Percentiles rank a stretch among this genome's conserved stretches.
Conservation (phyloP, 768 basidiomycete species). For the Crucibulum laeve region DNA sequence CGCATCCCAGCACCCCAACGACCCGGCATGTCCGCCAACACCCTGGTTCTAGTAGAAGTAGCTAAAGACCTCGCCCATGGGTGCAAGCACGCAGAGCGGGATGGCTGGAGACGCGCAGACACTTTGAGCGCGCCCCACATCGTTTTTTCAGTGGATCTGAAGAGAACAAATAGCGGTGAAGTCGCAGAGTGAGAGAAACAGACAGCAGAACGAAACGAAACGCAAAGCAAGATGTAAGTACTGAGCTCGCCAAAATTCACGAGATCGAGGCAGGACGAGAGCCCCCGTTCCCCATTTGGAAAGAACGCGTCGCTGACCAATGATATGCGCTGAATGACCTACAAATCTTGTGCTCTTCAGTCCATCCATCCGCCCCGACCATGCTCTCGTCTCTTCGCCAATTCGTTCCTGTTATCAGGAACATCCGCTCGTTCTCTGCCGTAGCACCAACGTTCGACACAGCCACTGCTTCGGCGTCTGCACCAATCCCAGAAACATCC, state of each 20-base stretch:
- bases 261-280: neutral
- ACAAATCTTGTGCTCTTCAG: slow-evolving; percentile 2
- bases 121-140: neutral
- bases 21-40: too few relatives aligned
- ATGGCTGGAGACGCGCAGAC: neutral
- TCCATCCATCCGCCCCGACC: slow-evolving; percentile 1
- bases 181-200: neutral
- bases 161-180: neutral
- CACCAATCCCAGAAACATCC: slow-evolving; percentile 23
- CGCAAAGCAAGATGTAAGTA: neutral
- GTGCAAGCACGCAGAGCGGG: neutral
- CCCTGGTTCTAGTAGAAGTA: neutral
- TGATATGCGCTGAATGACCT: neutral
- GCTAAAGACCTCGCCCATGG: neutral
- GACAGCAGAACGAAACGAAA: neutral
- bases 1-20: too few relatives aligned
- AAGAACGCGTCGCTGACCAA: slow-evolving; percentile 6
- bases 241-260: neutral
- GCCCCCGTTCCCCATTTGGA: neutral
- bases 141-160: too few relatives aligned
- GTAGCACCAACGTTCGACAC: neutral
- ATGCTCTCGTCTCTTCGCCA: slow-evolving; percentile 32
- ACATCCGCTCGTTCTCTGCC: slow-evolving; percentile 3
- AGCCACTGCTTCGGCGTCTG: slow-evolving; percentile 3
- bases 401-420: slow-evolving; percentile 18